A percentile compares a stretch with the other conserved stretches of the same genome.
phyloP scores from a whole-genome alignment of 352 stramenopile genomes.

The Pythium phragmiticola region DNA sequence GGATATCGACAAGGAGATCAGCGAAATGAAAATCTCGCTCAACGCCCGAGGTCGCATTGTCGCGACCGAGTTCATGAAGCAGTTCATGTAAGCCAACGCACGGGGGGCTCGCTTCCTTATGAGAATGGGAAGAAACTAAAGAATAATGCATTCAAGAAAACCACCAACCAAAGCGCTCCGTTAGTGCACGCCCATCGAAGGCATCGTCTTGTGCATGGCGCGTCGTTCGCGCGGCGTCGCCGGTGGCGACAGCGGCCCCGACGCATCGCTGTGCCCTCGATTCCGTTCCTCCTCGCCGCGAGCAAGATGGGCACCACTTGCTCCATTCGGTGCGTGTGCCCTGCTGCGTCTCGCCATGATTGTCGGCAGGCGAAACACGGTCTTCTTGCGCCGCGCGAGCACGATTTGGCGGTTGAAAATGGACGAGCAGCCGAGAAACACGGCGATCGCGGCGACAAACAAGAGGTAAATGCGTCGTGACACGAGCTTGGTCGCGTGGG shows the following conservation, averaged over 20 bases:
- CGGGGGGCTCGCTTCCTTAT: neutral
- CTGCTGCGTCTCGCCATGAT: slow-evolving; percentile 12
- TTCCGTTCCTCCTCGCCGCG: slow-evolving; percentile 1
- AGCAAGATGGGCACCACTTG: neutral
- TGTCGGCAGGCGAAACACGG: slow-evolving; percentile 50
- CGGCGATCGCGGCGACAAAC: slow-evolving; percentile 74
- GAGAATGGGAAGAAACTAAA: neutral
- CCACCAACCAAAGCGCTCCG: neutral
- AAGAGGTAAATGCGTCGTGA: slow-evolving; percentile 80
- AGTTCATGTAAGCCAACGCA: slow-evolving; percentile 62
- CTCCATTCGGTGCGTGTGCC: neutral
- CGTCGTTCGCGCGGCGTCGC: slow-evolving; percentile 13
- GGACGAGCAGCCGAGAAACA: slow-evolving; percentile 83
- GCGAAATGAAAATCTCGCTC: slow-evolving; percentile 96
- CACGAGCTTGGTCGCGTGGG: slow-evolving; percentile 78
- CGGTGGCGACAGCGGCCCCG: slow-evolving; percentile 6
- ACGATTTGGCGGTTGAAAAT: slow-evolving; percentile 76
- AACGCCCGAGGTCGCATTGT: slow-evolving; percentile 93
- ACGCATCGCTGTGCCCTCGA: slow-evolving; percentile 13
- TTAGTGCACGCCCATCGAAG: neutral
- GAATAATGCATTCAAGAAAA: neutral
- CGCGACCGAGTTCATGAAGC: slow-evolving; percentile 94
- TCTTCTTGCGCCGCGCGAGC: slow-evolving; percentile 53
- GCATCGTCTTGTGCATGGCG: slow-evolving; percentile 11
- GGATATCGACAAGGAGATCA: slow-evolving; percentile 98